These are phyloP conservation scores for Diaporthe batatas DNA, from an alignment of 2,329 filamentous ascomycete genomes.

Conservation along the genomic window DNA sequence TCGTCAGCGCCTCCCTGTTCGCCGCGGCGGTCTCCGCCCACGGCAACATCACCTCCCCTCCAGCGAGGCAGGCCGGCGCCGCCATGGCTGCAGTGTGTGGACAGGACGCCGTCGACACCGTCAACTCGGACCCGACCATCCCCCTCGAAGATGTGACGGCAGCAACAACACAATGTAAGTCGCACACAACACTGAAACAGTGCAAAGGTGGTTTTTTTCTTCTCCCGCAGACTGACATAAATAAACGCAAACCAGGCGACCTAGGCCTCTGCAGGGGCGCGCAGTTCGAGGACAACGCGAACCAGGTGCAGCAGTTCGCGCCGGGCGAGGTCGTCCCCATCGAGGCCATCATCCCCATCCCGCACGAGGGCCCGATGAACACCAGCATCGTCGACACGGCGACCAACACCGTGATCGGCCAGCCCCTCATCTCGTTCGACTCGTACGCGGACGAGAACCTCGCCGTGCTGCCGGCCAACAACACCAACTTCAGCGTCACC, in stretches of 20 bases:
- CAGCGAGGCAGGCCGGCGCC: slow-evolving; percentile 56
- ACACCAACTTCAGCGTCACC: slow-evolving; percentile 59
- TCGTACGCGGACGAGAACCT: slow-evolving; percentile 64
- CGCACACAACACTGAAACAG: not conserved
- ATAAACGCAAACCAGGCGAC: slow-evolving; percentile 49
- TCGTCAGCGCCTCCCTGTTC: slow-evolving; percentile 44
- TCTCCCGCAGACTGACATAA: slow-evolving; percentile 34
- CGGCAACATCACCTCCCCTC: slow-evolving; percentile 58
- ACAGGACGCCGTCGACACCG: slow-evolving; percentile 54
- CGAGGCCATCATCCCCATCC: slow-evolving; percentile 56
- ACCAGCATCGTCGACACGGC: slow-evolving; percentile 69
- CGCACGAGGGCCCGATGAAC: slow-evolving; percentile 63
- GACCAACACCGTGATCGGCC: slow-evolving; percentile 65
- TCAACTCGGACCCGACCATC: slow-evolving; percentile 53
- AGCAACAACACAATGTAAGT: slow-evolving; percentile 48
- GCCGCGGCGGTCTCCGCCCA: slow-evolving; percentile 55
- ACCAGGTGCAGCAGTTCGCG: slow-evolving; percentile 57
- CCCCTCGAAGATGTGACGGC: slow-evolving; percentile 51
- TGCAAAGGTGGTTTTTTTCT: not conserved
- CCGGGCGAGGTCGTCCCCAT: slow-evolving; percentile 60
- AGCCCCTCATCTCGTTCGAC: slow-evolving; percentile 66
- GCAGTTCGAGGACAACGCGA: slow-evolving; percentile 59
- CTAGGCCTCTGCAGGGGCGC: slow-evolving; percentile 63
- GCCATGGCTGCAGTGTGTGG: slow-evolving; percentile 61
- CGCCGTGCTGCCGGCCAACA: slow-evolving; percentile 55